phyloP scores from a whole-genome alignment of 1,284 basidiomycete species.

The Porodaedalea pini region DNA sequence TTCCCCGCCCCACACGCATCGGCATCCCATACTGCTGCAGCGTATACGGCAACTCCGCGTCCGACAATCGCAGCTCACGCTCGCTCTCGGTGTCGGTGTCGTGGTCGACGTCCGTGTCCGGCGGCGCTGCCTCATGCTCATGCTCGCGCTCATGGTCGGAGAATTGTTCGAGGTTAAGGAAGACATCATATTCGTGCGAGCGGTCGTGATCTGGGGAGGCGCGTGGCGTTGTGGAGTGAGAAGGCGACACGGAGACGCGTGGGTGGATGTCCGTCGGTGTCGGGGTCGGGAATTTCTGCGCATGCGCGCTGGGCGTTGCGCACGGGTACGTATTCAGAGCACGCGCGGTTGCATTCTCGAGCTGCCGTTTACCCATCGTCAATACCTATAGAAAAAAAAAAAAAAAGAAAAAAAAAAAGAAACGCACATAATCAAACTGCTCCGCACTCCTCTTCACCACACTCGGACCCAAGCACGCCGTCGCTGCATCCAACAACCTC shows the following conservation, averaged over 20 bases:
- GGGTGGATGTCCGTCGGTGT: neutral
- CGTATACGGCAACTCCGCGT: neutral
- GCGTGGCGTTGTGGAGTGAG: neutral
- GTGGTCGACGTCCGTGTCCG: neutral
- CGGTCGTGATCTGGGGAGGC: neutral
- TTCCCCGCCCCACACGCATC: neutral
- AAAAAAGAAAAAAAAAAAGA: neutral
- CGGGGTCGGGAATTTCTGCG: neutral
- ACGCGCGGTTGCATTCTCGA: neutral
- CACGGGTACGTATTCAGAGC: neutral
- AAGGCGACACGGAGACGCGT: neutral
- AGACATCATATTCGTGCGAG: neutral
- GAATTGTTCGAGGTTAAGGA: slow-evolving; percentile 1
- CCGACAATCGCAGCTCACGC: neutral
- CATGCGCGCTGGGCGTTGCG: neutral
- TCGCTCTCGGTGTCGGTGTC: neutral
- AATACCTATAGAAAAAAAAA: neutral
- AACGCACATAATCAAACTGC: slow-evolving; percentile 9
- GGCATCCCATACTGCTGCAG: neutral
- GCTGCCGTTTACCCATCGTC: neutral
- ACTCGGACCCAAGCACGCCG: neutral
- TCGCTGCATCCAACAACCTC: neutral
- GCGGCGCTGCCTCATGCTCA: too few relatives aligned
- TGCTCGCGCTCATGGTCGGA: too few relatives aligned
- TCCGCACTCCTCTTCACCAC: neutral